phyloP scores from a whole-genome alignment of 129 eudicot species.

The Chrysanthemum seticuspe region DNA sequence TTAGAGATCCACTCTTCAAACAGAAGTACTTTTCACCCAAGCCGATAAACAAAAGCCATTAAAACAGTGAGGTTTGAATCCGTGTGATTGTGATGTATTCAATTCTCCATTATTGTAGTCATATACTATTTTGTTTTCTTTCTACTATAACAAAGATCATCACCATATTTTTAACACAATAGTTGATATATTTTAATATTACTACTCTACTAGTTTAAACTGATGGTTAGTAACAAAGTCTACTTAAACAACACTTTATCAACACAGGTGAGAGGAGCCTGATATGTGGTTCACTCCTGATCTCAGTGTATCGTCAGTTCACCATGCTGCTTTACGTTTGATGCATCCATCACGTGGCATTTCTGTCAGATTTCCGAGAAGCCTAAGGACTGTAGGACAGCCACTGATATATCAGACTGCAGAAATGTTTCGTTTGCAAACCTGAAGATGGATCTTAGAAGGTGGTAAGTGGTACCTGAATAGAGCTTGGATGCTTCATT shows the following conservation, averaged over 20 bases:
- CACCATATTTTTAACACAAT: too few species aligned
- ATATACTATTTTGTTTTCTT: too few species aligned
- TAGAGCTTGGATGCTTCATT: constrained; percentile 51
- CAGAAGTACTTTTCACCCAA: too few species aligned
- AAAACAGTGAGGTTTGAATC: too few species aligned
- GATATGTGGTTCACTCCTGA: constrained; percentile 91
- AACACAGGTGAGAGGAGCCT: constrained; percentile 72
- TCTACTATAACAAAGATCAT: too few species aligned
- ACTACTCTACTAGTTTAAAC: too few species aligned
- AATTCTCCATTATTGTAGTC: too few species aligned
- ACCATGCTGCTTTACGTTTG: constrained; percentile 77
- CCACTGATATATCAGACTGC: constrained; percentile 53
- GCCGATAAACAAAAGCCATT: too few species aligned
- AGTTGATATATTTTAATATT: too few species aligned
- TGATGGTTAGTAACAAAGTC: constrained; percentile 25
- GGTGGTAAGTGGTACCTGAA: too few species aligned
- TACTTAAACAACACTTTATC: constrained; percentile 69
- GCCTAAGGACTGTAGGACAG: constrained; percentile 79
- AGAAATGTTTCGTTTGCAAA: constrained; percentile 80
- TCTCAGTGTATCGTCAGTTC: constrained; percentile 80
- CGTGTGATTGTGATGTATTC: too few species aligned
- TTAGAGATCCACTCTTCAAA: too few species aligned
- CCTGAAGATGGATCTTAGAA: constrained; percentile 35
- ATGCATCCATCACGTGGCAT: constrained; percentile 88
- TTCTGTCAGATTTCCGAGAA: constrained; percentile 80